phyloP scores from a whole-genome alignment of 192 early-diverging fungal species.

The Mortierella alpina region DNA sequence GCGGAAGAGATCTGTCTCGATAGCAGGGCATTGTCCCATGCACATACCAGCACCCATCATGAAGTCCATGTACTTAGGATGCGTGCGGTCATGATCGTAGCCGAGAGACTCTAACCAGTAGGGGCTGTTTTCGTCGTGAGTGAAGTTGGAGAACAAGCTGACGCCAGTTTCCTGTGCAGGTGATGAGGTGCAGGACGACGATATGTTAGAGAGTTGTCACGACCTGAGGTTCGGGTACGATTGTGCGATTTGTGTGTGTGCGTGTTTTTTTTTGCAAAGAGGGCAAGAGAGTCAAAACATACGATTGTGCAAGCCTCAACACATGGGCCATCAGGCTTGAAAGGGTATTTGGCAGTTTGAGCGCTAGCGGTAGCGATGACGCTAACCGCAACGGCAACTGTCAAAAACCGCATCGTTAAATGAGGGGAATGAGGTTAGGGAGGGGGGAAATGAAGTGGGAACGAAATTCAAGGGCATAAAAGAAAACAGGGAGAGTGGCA shows the following conservation, averaged over 20 bases:
- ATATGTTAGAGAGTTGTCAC: background rate
- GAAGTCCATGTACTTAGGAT: slow-evolving; percentile 15
- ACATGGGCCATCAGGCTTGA: slow-evolving; percentile 23
- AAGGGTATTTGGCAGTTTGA: slow-evolving; percentile 21
- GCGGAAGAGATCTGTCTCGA: slow-evolving; percentile 20
- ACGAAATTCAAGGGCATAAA: slow-evolving; percentile 4
- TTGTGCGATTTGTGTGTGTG: background rate
- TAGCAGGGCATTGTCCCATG: background rate
- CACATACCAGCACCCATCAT: slow-evolving; percentile 33
- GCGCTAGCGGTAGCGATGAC: slow-evolving; percentile 29
- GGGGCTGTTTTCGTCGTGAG: slow-evolving; percentile 20
- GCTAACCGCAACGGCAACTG: slow-evolving; percentile 23
- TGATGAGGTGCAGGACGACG: background rate
- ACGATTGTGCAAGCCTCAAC: slow-evolving; percentile 21
- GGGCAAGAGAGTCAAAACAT: background rate
- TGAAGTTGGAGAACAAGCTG: slow-evolving; percentile 21
- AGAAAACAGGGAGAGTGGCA: background rate
- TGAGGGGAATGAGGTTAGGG: background rate
- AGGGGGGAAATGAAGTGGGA: background rate
- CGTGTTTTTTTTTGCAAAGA: background rate
- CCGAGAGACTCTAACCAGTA: slow-evolving; percentile 18
- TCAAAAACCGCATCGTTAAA: slow-evolving; percentile 48
- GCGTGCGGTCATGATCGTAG: slow-evolving; percentile 20
- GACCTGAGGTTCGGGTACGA: too few species aligned
- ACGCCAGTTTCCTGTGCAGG: slow-evolving; percentile 19